phyloP scores from a whole-genome alignment of 805 yeast species.

The Hanseniaspora osmophila region DNA sequence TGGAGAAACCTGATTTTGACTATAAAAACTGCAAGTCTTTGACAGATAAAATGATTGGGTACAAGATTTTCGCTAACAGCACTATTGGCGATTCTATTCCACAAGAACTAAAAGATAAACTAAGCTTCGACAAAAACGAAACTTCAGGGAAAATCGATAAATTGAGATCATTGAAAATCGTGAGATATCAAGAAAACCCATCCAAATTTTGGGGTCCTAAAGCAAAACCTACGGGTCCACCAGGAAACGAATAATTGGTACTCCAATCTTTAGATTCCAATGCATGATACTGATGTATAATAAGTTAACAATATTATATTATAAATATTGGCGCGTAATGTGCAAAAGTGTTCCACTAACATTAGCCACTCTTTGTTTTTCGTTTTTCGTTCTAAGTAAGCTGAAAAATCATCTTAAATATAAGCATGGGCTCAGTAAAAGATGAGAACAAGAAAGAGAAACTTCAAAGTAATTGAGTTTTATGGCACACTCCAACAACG shows the following conservation, averaged over 20 bases:
- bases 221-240: conserved; percentile 42
- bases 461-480: not conserved
- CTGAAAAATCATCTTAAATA: no score
- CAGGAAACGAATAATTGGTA: conserved; percentile 5
- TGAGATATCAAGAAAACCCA: conserved; percentile 85
- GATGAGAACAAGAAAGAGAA: not conserved
- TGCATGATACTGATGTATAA: not conserved
- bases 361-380: not conserved
- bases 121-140: conserved; percentile 50
- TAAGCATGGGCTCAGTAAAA: no score
- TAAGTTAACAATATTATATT: no score
- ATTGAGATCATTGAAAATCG: conserved; percentile 64
- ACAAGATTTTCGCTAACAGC: conserved; percentile 36
- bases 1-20: conserved; percentile 25
- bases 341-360: no score
- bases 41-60: conserved; percentile 43
- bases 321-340: no score
- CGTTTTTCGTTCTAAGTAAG: no score
- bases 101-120: conserved; percentile 12
- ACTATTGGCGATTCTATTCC: conserved; percentile 15
- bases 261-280: not conserved
- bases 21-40: conserved; percentile 20
- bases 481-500: no score
- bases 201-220: conserved; percentile 96
- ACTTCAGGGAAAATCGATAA: conserved; percentile 42